phyloP scores from a whole-genome alignment of 768 basidiomycete genomes.

The Gautieria morchelliformis region DNA sequence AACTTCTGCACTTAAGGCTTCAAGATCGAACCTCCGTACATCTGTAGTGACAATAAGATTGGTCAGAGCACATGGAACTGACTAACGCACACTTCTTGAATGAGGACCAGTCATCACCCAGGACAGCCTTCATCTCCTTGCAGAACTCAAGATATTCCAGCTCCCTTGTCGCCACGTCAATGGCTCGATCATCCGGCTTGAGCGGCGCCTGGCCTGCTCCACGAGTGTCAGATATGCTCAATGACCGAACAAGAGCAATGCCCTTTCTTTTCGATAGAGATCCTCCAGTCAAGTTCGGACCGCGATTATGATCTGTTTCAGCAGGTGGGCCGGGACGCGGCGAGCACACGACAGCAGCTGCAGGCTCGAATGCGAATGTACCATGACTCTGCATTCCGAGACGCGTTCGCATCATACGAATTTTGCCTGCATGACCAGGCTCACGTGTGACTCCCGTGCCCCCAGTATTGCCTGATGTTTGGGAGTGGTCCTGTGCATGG shows the following conservation, averaged over 20 bases:
- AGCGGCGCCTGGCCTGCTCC: neutral
- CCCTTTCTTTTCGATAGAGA: neutral
- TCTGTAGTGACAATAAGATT: neutral
- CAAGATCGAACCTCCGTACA: conserved; percentile 5
- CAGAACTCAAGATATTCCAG: conserved; percentile 1
- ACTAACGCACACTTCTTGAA: conserved; percentile 5
- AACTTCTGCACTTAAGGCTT: conserved; percentile 2
- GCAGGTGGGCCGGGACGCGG: neutral
- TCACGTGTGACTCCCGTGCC: neutral
- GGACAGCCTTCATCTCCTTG: neutral
- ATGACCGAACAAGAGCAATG: neutral
- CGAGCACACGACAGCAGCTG: neutral
- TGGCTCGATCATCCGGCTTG: neutral
- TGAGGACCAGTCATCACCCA: conserved; percentile 4
- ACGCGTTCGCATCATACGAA: neutral
- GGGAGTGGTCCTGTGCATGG: neutral
- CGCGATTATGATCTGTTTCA: neutral
- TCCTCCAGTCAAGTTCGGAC: neutral
- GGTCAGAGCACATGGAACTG: neutral
- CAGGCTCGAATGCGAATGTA: conserved; percentile 3
- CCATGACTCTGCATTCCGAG: neutral
- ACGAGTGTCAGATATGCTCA: neutral
- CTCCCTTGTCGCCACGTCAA: neutral
- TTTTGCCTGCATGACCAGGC: neutral
- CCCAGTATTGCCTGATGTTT: neutral